Evolutionary conservation across 2,329 filamentous ascomycete species (phyloP).

Genomic region (Cytospora paraplurivora): DNA sequence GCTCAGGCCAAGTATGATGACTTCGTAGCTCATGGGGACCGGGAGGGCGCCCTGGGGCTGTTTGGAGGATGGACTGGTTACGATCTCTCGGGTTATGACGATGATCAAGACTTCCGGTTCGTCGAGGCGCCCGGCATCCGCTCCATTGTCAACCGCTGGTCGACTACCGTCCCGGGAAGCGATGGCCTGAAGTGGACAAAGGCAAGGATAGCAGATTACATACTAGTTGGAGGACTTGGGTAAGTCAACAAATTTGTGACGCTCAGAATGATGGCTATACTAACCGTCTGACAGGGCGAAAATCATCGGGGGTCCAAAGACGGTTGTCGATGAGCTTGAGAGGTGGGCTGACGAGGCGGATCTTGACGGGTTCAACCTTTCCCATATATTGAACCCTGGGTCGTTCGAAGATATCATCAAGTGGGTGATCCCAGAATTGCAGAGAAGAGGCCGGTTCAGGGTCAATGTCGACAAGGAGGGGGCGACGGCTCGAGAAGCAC

Average conservation of each 20-base stretch:
- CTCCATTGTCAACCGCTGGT: constrained; percentile 19
- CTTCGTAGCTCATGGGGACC: constrained; percentile 14
- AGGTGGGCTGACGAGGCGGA: constrained; percentile 28
- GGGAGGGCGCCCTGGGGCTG: constrained; percentile 13
- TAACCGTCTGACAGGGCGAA: neutral
- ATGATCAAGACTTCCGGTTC: constrained; percentile 23
- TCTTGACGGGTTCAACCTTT: constrained; percentile 30
- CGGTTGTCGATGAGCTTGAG: constrained; percentile 26
- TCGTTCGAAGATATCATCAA: constrained; percentile 26
- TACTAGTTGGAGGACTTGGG: neutral
- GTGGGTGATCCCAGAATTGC: constrained; percentile 33
- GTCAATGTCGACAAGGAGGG: neutral
- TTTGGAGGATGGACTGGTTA: constrained; percentile 22
- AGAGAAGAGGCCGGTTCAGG: neutral
- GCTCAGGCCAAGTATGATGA: constrained; percentile 20
- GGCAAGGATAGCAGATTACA: constrained; percentile 14
- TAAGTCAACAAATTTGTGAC: neutral
- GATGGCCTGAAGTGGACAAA: constrained; percentile 21
- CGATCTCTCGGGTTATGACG: constrained; percentile 16
- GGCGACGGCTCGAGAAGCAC: neutral
- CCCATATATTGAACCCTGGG: constrained; percentile 24
- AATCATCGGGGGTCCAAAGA: constrained; percentile 17
- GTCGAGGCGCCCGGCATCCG: constrained; percentile 6
- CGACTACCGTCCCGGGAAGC: constrained; percentile 11
- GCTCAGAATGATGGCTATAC: neutral